These are phyloP conservation scores for Bipolaris bicolor DNA, from an alignment of 2,329 filamentous ascomycete genomes.

Conservation along the genomic window DNA sequence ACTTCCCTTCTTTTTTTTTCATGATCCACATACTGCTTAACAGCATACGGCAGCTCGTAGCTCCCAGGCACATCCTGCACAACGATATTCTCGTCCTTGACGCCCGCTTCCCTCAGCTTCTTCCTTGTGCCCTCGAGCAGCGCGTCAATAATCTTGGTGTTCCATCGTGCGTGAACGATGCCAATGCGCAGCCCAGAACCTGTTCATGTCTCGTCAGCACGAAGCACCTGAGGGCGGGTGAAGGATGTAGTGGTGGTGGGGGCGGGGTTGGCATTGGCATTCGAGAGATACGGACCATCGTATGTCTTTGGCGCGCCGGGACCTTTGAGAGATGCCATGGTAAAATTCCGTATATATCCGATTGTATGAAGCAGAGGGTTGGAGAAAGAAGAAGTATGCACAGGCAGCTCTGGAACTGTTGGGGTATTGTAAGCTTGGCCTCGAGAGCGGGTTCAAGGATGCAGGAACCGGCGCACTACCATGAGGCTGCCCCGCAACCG, in stretches of 20 bases:
- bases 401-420: slow-evolving; percentile 1
- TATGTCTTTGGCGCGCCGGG: slow-evolving; percentile 64
- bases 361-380: neutral
- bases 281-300: slow-evolving; percentile 57
- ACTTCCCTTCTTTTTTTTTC: slow-evolving; percentile 8
- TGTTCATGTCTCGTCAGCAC: slow-evolving; percentile 28
- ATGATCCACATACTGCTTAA: slow-evolving; percentile 70
- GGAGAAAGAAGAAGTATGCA: neutral
- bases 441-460: slow-evolving; percentile 28
- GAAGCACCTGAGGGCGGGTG: neutral
- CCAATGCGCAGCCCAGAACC: slow-evolving; percentile 77
- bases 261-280: slow-evolving; percentile 6
- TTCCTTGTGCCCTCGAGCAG: slow-evolving; percentile 81
- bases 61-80: slow-evolving; percentile 89
- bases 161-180: slow-evolving; percentile 97
- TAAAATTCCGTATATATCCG: neutral
- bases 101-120: slow-evolving; percentile 77
- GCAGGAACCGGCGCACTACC: slow-evolving; percentile 29
- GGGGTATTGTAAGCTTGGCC: neutral
- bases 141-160: slow-evolving; percentile 82
- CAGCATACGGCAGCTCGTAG: slow-evolving; percentile 92
- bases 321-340: slow-evolving; percentile 66
- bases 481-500: slow-evolving; percentile 24
- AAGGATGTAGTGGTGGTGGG: neutral
- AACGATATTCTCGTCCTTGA: slow-evolving; percentile 86